Evolutionary conservation across 1,284 basidiomycete species (phyloP), one percentile per base, ranked within the genome.

Genomic region (Coniferiporia weirii): DNA sequence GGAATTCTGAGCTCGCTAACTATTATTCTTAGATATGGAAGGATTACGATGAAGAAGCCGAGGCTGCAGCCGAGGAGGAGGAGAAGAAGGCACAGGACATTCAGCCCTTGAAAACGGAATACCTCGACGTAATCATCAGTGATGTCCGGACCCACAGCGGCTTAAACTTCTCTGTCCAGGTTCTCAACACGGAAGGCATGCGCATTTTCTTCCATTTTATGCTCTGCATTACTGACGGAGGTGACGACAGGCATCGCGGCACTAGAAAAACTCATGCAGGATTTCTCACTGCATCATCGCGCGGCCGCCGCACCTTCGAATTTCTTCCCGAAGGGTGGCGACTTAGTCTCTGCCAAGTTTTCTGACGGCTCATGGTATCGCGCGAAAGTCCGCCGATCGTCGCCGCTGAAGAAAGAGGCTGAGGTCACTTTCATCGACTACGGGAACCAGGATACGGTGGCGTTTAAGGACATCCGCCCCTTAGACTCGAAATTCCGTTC

Each of bases 291-390:
- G 43, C 85, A 94, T 71, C 91, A 97, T 73, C 83, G 84, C 53
- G 82, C 82, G 43, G 78, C 85, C 17, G 72, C 82, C 4, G 72
- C 80, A 6, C 77, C 89, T 0, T 66, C 85, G 32, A 81, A 80
- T 54, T 95, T 93, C 69, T 75, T 78, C 3, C 95, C 94, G 1
- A 85, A 82, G 68, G 82, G 80, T 17, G 95, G 95, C 32, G 95
- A 98, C 62, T 79, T 97, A 20, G 92, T 98, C 17, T 93, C 93
- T 20, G 95, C 89, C 8, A 91, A 90, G 70, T 93, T 91, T 72
- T 90, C 87, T 19, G 94, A 97, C 72, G 89, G 91, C 22, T 81
- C 87, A 61, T 98, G 95, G 95, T 98, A 97, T 73, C 89, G 95
- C 58, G 95, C 95, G 46, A 90, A 86, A 74, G 87, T 97, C 63